These are phyloP conservation scores for Verticillium dahliae DNA, from an alignment of 2,329 filamentous ascomycete species.

Conservation along the genomic window DNA sequence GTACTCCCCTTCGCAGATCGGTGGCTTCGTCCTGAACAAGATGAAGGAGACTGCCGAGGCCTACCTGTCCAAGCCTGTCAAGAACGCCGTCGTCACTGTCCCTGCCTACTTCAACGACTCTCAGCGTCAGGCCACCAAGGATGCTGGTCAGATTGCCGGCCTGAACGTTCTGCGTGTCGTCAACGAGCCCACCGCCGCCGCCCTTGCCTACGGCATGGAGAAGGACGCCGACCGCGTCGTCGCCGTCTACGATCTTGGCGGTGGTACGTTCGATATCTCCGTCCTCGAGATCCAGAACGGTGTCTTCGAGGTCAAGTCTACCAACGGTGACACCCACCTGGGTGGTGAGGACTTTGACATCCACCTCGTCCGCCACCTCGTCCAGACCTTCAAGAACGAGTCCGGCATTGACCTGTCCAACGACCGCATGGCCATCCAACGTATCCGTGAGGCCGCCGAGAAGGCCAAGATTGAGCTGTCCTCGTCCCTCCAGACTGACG, in stretches of 20 bases:
- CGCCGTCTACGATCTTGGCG: constrained; percentile 95
- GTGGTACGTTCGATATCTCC: constrained; percentile 99
- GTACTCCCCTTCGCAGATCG: constrained; percentile 97
- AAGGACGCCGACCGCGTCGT: constrained; percentile 87
- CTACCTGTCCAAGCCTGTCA: constrained; percentile 82
- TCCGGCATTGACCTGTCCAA: constrained; percentile 81
- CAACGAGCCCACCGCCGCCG: constrained; percentile 95
- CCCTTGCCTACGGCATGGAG: constrained; percentile 91
- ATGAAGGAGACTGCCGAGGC: constrained; percentile 99
- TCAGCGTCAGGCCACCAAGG: constrained; percentile 96
- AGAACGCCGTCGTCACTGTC: constrained; percentile 96
- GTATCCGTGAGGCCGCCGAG: constrained; percentile 97
- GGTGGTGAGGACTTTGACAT: constrained; percentile 99
- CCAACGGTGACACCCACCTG: constrained; percentile 96
- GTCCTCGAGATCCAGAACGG: constrained; percentile 95
- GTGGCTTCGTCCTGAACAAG: constrained; percentile 93
- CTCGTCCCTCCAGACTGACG: constrained; percentile 90
- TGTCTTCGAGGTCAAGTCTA: constrained; percentile 98
- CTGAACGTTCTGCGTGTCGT: constrained; percentile 96
- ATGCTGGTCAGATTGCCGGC: constrained; percentile 92
- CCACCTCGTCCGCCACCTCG: constrained; percentile 84
- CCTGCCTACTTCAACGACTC: constrained; percentile 99
- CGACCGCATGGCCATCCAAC: constrained; percentile 98
- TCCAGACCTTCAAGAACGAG: constrained; percentile 95
- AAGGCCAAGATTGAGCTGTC: constrained; percentile 99